These are phyloP conservation scores for Quillaja saponaria DNA, from an alignment of 306 rosid species.

Conservation along the genomic window DNA sequence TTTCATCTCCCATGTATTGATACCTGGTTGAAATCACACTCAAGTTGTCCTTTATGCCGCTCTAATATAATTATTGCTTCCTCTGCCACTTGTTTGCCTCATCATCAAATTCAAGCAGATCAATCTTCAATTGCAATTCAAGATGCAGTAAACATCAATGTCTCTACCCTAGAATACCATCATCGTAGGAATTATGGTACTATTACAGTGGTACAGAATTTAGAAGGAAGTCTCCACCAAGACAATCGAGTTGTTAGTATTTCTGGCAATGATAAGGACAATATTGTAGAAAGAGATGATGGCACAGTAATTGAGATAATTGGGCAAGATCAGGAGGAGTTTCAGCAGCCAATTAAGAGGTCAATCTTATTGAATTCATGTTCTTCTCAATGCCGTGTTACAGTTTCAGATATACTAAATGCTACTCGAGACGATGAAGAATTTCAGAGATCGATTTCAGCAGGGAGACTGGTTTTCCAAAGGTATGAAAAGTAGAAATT, in stretches of 20 bases:
- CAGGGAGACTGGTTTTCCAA: slow-evolving; percentile 41
- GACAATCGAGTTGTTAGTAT: slow-evolving; percentile 26
- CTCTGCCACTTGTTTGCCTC: slow-evolving; percentile 6
- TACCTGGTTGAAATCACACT: slow-evolving; percentile 67
- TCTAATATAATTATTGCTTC: slow-evolving; percentile 41
- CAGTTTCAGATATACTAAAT: slow-evolving; percentile 45
- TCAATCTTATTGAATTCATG: slow-evolving; percentile 38
- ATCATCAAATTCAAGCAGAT: slow-evolving; percentile 25
- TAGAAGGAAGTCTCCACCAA: slow-evolving; percentile 2
- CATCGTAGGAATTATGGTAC: slow-evolving; percentile 37
- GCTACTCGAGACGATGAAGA: slow-evolving; percentile 33
- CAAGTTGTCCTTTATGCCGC: slow-evolving; percentile 78
- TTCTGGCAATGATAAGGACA: slow-evolving; percentile 1
- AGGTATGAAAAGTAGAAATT: slow-evolving; percentile 37
- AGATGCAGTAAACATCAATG: slow-evolving; percentile 11
- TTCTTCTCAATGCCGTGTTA: slow-evolving; percentile 28
- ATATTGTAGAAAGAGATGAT: slow-evolving; percentile 1
- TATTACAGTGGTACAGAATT: slow-evolving; percentile 42
- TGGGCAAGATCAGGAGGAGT: slow-evolving; percentile 17
- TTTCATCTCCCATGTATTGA: slow-evolving; percentile 86
- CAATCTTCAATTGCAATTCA: too few relatives aligned
- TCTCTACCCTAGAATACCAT: slow-evolving; percentile 44
- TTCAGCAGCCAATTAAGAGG: slow-evolving; percentile 31
- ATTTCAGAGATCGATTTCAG: slow-evolving; percentile 41
- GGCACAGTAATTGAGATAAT: too few relatives aligned